These are phyloP conservation scores for Barnettozyma sp. DNA, from an alignment of 805 yeast genomes.

Conservation along the genomic window DNA sequence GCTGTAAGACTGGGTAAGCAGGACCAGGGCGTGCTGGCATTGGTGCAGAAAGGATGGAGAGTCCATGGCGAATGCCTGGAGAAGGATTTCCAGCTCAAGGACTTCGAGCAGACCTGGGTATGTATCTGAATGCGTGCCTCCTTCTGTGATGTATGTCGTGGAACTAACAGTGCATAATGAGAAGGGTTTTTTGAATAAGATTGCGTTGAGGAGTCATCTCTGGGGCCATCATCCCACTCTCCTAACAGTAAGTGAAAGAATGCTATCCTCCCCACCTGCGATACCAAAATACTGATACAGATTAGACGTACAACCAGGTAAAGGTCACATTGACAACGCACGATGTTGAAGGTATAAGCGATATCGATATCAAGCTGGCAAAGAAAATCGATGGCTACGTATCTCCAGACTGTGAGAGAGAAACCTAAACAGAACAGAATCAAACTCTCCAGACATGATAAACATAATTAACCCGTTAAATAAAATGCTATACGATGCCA, in stretches of 20 bases:
- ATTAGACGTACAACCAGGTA: constrained; percentile 47
- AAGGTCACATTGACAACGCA: constrained; percentile 55
- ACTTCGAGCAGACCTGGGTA: constrained; percentile 60
- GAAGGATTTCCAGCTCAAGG: constrained; percentile 37
- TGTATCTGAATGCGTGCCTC: constrained; percentile 2
- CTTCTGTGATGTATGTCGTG: too few species aligned
- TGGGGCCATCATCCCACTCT: constrained; percentile 69
- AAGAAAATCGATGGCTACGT: constrained; percentile 35
- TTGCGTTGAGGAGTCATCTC: constrained; percentile 50
- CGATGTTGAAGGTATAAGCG: constrained; percentile 48
- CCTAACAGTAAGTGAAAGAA: constrained; percentile 30
- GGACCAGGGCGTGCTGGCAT: constrained; percentile 22
- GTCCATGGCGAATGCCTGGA: constrained; percentile 18
- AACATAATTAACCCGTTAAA: neutral
- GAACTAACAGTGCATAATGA: too few species aligned
- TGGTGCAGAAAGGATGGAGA: constrained; percentile 24
- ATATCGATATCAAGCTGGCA: constrained; percentile 54
- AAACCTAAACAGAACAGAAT: too few species aligned
- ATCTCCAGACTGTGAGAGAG: too few species aligned
- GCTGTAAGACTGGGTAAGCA: constrained; percentile 25
- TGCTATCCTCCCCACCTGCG: too few species aligned
- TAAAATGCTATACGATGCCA: too few species aligned
- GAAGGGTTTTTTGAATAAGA: constrained; percentile 43
- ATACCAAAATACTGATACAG: constrained; percentile 1
- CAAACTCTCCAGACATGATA: too few species aligned